A percentile compares a stretch with the other conserved stretches of the same genome.
Conservation (phyloP, 176 grass and related monocot species). For the Stipa capillata region DNA sequence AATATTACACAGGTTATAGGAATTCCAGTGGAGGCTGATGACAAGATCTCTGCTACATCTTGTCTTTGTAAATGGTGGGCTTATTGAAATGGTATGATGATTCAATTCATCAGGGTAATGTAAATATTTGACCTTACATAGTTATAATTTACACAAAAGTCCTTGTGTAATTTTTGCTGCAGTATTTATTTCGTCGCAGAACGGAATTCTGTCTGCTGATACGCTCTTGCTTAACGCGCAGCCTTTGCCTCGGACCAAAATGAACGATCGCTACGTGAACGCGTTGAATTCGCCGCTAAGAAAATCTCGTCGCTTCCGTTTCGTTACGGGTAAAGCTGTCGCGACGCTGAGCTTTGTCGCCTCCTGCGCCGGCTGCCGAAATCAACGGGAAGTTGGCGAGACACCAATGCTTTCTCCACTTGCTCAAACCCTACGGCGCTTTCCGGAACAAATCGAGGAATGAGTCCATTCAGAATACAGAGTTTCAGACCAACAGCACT, state of each 20-base stretch:
- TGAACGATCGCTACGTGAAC: no score
- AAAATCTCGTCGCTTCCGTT: not conserved
- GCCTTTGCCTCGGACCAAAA: not conserved
- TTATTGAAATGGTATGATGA: no score
- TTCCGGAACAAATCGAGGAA: no score
- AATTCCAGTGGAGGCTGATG: not conserved
- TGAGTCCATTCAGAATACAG: not conserved
- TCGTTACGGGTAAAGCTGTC: not conserved
- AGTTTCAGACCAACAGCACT: not conserved
- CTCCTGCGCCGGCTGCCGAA: not conserved
- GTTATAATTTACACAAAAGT: not conserved
- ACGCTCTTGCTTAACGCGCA: no score
- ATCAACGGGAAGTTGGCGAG: not conserved
- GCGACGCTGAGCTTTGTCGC: not conserved
- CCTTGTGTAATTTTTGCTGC: not conserved
- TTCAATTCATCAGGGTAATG: not conserved
- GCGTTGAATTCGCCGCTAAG: not conserved
- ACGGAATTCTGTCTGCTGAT: not conserved
- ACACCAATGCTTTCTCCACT: not conserved
- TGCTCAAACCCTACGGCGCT: no score
- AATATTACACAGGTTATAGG: not conserved
- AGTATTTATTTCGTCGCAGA: not conserved
- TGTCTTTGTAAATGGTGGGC: not conserved
- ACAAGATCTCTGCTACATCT: not conserved
- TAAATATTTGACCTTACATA: constrained; percentile 23